These are phyloP conservation scores for Cyberlindnera maritima DNA, from an alignment of 805 yeast species.

Conservation along the genomic window DNA sequence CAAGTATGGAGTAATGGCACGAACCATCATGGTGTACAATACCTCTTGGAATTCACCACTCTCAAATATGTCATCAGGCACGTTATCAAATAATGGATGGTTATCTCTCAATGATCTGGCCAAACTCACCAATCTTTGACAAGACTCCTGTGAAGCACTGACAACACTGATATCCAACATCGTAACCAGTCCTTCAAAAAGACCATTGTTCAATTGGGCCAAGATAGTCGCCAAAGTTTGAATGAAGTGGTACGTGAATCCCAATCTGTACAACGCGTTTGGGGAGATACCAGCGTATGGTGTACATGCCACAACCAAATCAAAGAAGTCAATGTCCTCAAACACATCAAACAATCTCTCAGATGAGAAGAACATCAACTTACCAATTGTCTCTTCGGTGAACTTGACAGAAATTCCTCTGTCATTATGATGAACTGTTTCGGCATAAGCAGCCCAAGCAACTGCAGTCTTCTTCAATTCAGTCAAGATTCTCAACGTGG, in stretches of 20 bases:
- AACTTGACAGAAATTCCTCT: conserved; percentile 12
- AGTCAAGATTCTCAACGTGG: conserved; percentile 51
- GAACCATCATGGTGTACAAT: conserved; percentile 52
- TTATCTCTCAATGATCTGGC: conserved; percentile 23
- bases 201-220: conserved; percentile 25
- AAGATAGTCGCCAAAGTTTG: conserved; percentile 36
- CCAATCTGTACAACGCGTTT: conserved; percentile 45
- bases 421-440: background rate
- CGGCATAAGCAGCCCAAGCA: conserved; percentile 7
- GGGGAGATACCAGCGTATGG: conserved; percentile 47
- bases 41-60: conserved; percentile 34
- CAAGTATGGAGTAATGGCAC: conserved; percentile 60
- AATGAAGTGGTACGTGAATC: conserved; percentile 51
- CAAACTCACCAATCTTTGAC: conserved; percentile 7
- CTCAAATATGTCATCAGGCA: conserved; percentile 29
- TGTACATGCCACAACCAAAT: conserved; percentile 44
- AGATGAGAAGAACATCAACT: conserved; percentile 33
- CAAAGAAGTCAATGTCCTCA: conserved; percentile 50
- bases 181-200: conserved; percentile 28
- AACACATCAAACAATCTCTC: conserved; percentile 35
- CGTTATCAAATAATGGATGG: conserved; percentile 27
- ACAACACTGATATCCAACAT: conserved; percentile 36
- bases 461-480: conserved; percentile 32
- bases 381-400: conserved; percentile 30
- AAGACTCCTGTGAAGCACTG: conserved; percentile 11